Evolutionary conservation across 2,329 filamentous ascomycete species (phyloP).

Genomic region (Xylaria sp.): DNA sequence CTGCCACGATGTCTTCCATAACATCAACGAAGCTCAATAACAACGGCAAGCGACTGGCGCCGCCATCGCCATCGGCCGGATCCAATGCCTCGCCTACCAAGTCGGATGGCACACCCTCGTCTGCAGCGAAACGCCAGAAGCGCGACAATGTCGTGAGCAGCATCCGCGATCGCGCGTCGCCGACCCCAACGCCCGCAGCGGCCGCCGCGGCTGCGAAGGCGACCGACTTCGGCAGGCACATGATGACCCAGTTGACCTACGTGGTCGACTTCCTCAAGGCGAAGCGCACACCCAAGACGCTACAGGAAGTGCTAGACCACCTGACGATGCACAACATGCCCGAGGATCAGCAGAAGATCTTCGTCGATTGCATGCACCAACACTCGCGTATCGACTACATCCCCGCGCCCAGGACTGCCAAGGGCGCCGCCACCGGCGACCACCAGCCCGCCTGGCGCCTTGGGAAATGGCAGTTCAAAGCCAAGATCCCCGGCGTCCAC

Average conservation of each 20-base stretch:
- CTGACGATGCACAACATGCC: conserved; percentile 75
- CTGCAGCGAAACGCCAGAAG: conserved; percentile 66
- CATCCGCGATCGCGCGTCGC: conserved; percentile 41
- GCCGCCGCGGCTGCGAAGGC: conserved; percentile 61
- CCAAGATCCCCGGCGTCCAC: conserved; percentile 82
- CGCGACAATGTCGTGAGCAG: conserved; percentile 54
- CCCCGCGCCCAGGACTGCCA: conserved; percentile 55
- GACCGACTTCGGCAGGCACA: conserved; percentile 79
- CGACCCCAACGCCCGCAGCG: conserved; percentile 48
- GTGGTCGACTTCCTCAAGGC: conserved; percentile 85
- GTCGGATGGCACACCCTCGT: conserved; percentile 44
- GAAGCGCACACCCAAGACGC: conserved; percentile 73
- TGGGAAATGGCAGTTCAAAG: conserved; percentile 84
- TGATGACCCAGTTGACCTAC: conserved; percentile 89
- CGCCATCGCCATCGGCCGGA: conserved; percentile 69
- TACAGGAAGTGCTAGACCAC: conserved; percentile 82
- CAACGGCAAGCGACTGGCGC: conserved; percentile 63
- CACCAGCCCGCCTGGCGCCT: conserved; percentile 72
- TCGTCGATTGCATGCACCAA: conserved; percentile 75
- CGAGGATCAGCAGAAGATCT: conserved; percentile 69
- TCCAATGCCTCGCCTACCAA: conserved; percentile 65
- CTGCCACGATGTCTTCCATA: conserved; percentile 71
- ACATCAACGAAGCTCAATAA: conserved; percentile 69
- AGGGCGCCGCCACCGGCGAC: conserved; percentile 14
- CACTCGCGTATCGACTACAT: conserved; percentile 70